Evolutionary conservation across 108 stramenopile species (phyloP).

Genomic region (Cyclotella sp.): DNA sequence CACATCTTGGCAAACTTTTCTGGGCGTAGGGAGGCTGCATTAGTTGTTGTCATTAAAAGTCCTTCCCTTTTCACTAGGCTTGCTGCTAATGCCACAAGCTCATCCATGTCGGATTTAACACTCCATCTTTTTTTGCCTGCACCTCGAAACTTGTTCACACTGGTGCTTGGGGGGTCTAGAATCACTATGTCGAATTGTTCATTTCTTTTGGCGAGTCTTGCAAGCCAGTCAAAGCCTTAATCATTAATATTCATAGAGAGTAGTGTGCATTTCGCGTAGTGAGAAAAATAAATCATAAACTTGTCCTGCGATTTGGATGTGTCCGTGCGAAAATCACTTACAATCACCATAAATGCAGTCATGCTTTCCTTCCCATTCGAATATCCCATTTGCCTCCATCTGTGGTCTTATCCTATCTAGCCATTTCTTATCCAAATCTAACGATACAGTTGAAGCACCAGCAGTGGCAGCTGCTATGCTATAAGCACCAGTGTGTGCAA

Average conservation of each 20-base stretch:
- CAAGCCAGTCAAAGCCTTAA: constrained; percentile 80
- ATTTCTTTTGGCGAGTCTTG: constrained; percentile 74
- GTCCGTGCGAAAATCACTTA: constrained; percentile 27
- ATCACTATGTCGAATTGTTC: constrained; percentile 89
- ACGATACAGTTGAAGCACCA: constrained; percentile 68
- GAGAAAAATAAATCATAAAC: neutral
- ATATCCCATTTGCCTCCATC: constrained; percentile 79
- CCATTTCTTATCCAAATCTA: constrained; percentile 88
- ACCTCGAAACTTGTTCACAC: constrained; percentile 56
- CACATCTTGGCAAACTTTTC: constrained; percentile 75
- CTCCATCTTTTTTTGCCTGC: constrained; percentile 87
- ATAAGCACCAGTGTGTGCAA: constrained; percentile 86
- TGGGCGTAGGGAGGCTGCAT: constrained; percentile 68
- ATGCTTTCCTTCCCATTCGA: constrained; percentile 72
- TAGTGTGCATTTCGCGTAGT: neutral
- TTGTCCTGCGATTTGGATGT: neutral
- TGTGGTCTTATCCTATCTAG: constrained; percentile 78
- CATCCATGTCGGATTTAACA: constrained; percentile 77
- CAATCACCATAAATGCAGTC: constrained; percentile 89
- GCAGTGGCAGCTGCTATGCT: constrained; percentile 80
- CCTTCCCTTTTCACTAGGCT: constrained; percentile 77
- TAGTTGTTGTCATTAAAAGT: constrained; percentile 79
- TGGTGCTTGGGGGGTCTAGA: constrained; percentile 85
- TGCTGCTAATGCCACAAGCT: constrained; percentile 79
- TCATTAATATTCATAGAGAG: neutral